Evolutionary conservation across 2,329 filamentous ascomycete genomes (phyloP).

Genomic region (Thermothelomyces thermophilus): DNA sequence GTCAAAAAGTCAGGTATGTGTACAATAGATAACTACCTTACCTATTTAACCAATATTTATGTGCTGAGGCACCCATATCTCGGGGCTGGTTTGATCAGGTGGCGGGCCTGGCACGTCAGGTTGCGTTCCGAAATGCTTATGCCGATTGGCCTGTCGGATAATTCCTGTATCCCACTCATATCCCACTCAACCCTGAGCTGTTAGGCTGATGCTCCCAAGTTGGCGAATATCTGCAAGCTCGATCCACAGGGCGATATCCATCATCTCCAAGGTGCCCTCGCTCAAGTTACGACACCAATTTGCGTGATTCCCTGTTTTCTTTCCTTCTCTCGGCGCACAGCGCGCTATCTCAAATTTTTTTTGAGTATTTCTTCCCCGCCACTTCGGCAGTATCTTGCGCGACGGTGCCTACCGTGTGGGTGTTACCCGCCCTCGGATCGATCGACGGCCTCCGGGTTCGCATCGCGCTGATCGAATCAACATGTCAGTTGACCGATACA

Average conservation of each 20-base stretch:
- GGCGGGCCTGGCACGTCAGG: too few species aligned
- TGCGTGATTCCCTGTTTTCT: neutral
- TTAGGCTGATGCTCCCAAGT: neutral
- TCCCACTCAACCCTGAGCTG: constrained; percentile 16
- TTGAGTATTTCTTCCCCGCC: too few species aligned
- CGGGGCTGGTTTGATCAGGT: too few species aligned
- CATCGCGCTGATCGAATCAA: constrained; percentile 17
- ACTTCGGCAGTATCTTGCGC: neutral
- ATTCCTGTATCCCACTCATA: constrained; percentile 15
- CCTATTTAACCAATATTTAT: too few species aligned
- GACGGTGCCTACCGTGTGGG: neutral
- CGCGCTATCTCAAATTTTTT: neutral
- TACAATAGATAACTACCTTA: too few species aligned
- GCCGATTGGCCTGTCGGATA: constrained; percentile 23
- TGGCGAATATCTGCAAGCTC: constrained; percentile 10
- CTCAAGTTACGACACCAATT: constrained; percentile 11
- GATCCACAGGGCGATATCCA: constrained; percentile 13
- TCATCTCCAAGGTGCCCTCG: constrained; percentile 14
- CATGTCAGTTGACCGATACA: constrained; percentile 21
- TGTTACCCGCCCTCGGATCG: neutral
- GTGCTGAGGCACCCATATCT: too few species aligned
- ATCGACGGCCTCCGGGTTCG: neutral
- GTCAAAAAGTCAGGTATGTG: too few species aligned
- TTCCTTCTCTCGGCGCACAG: too few species aligned
- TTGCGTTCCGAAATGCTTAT: neutral